Evolutionary conservation across 176 grass and related monocot genomes (phyloP).

Genomic region (Bonia amplexicaulis): DNA sequence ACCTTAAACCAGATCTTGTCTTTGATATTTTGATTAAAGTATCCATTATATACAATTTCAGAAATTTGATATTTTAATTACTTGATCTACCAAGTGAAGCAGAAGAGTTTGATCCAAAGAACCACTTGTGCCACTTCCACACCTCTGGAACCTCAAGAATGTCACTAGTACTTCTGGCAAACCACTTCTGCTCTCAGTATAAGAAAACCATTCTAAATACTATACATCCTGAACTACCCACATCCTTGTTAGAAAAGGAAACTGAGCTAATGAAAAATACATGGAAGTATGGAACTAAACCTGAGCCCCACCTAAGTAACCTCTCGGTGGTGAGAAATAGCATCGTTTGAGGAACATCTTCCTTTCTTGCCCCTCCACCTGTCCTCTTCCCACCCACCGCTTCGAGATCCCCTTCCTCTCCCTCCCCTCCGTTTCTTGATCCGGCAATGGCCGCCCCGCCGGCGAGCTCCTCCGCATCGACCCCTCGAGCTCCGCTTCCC

Average conservation of each 20-base stretch:
- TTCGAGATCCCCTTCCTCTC: constrained; percentile 19
- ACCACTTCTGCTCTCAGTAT: not conserved
- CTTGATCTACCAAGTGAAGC: not conserved
- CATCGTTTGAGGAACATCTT: not conserved
- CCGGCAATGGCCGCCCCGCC: constrained; percentile 40
- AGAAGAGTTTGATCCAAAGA: not conserved
- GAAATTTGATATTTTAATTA: not conserved
- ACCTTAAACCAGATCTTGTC: not conserved
- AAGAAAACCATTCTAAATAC: not conserved
- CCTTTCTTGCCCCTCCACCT: not conserved
- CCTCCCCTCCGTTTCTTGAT: not conserved
- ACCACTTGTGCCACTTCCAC: not conserved
- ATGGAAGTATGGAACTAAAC: not conserved
- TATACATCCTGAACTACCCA: not conserved
- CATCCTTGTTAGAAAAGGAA: not conserved
- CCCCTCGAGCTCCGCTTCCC: constrained; percentile 56
- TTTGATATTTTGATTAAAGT: constrained; percentile 20
- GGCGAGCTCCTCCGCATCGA: constrained; percentile 63
- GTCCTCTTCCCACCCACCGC: constrained; percentile 15
- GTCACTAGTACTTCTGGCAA: not conserved
- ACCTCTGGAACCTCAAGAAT: not conserved
- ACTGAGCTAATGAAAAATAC: not conserved
- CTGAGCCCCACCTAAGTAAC: not conserved
- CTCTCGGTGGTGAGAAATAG: not conserved
- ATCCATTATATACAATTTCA: not conserved